A percentile compares a stretch with the other conserved stretches of the same genome.
Conservation (phyloP, 306 rosid species). For the Albizia julibrissin region DNA sequence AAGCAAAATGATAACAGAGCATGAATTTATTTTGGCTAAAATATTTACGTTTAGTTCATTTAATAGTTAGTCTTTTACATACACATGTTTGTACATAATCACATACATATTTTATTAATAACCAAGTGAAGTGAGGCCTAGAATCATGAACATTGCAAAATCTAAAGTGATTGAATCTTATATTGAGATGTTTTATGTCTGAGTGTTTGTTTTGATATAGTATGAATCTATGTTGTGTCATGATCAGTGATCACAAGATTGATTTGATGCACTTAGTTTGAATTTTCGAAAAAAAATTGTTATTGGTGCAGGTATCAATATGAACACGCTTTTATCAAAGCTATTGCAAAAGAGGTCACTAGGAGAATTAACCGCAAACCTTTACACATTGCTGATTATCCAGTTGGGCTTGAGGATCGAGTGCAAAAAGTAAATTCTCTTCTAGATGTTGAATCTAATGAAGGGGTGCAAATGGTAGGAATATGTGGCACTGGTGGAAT, state of each 20-base stretch:
- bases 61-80: background rate
- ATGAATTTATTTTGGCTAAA: background rate
- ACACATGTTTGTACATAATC: background rate
- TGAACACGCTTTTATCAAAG: background rate
- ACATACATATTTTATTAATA: background rate
- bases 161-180: background rate
- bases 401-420: background rate
- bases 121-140: background rate
- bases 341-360: background rate
- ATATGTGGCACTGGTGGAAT: conserved; percentile 1
- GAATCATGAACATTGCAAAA: background rate
- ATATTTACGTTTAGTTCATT: background rate
- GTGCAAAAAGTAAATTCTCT: background rate
- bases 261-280: background rate
- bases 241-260: background rate
- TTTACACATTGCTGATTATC: background rate
- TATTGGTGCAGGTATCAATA: background rate
- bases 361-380: background rate
- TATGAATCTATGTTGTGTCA: background rate
- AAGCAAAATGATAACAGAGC: background rate
- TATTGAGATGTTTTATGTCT: background rate
- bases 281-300: background rate
- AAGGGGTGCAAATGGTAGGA: background rate
- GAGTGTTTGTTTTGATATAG: background rate
- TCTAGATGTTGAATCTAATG: background rate